Base-by-base conservation (phyloP, 2,329 filamentous ascomycete species). In the Didymella pinodella region DNA sequence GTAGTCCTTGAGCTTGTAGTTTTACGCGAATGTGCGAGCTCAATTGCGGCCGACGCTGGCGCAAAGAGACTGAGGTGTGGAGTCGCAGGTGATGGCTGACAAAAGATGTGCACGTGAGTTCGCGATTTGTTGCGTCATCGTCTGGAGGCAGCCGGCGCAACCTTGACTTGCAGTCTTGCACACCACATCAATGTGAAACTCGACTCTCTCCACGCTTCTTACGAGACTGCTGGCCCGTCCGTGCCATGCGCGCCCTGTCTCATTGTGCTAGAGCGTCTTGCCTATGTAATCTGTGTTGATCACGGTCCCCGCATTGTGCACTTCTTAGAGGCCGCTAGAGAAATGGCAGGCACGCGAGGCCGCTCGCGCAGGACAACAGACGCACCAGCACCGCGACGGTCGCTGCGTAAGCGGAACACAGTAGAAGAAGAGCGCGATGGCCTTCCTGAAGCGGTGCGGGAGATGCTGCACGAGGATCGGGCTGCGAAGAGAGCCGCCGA, bases 391-490 rank as follows among this genome's bases (percentile, higher is more conserved):
- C 65, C 69, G 7, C 62, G 67, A 55, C 65, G 71, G 4, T 73
- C 71, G n/a, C 59, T 67, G 32, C 68, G 74, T 12, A 63, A 62
- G 7, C 57, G 54, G 14, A 67, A 62, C 25, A 61, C 63, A 2
- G 57, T 62, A 16, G 63, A 69, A 18, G 59, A 69, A 16, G 66
- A 71, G 55, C 64, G 66, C 22, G 65, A 63, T 4, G 73, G 46
- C 20, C 46, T 82, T 11, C 79, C 80, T 12, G 75, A 77, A 50
- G 74, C 82, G 2, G 82, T 81, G 62, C 75, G 74, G 45, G 80
- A 82, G 40, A 77, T 83, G 78, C 69, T 83, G 26, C 70, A 72
- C 32, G 80, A 82, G 51, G 76, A 77, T 47, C 64, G 74, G 20
- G 50, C 49, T 5, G 72, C 78, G 38, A 62, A 71, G 16, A 62